Evolutionary conservation across 371 early-diverging fungal genomes (phyloP), one percentile per base, ranked within the genome.

Genomic region (Globomyces sp.): DNA sequence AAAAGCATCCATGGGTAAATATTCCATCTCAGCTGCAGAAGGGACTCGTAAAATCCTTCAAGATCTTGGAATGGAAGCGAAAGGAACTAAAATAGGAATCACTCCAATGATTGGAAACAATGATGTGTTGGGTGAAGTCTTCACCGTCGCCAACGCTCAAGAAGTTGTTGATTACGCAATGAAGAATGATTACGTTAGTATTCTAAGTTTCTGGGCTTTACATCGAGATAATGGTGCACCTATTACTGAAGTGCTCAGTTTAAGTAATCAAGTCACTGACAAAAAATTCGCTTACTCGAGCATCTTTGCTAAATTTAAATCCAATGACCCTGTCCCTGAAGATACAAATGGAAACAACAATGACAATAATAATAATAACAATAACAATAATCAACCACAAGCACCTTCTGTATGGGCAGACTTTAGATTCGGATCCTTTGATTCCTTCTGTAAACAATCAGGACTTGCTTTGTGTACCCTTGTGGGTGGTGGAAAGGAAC

Each of bases 401-500:
- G 24, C 24, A 24, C 24, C 24, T 24, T 24, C 24, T 24, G 24
- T 24, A 24, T 24, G 24, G 24, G 24, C 24, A 24, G 24, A 24
- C 24, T 24, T 24, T 24, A 24, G 24, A 24, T 92, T 94, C 69
- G 95, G 95, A 58, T 86, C 84, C 66, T 97, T 93, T 75, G 87
- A 86, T 74, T 85, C 85, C 67, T 89, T 94, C 65, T 97, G 98
- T 77, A 78, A 82, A 59, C 86, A 85, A 57, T 89, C 91, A 8
- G 86, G 92, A 44, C 79, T 94, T 68, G 82, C 94, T 3, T 77
- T 95, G 47, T 97, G 98, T 77, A 92, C 96, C 42, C 80, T 95
- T 57, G 89, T 96, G 61, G 92, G 92, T 55, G 72, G 74, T 47
- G 91, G 90, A n/a, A 78, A 89, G 50, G 95, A 94, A 71, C 94